A percentile compares a stretch with the other conserved stretches of the same genome.
Conservation (phyloP, 2,329 filamentous ascomycete genomes). For the Penicillium freii region DNA sequence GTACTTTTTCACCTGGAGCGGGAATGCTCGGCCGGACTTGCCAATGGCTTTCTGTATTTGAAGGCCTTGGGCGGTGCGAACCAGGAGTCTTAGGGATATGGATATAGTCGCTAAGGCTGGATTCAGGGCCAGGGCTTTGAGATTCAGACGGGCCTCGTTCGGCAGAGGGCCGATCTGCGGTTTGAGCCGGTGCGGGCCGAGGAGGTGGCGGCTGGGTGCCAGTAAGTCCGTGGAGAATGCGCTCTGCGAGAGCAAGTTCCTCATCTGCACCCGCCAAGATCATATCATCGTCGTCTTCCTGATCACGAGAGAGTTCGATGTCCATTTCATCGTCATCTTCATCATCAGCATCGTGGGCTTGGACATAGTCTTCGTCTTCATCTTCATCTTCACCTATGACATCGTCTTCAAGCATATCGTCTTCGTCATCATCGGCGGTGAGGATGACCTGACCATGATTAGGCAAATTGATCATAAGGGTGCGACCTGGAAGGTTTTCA, state of each 20-base stretch:
- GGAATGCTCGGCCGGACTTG: conserved; percentile 74
- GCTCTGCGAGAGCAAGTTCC: conserved; percentile 71
- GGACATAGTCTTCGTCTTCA: conserved; percentile 48
- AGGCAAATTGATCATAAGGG: conserved; percentile 43
- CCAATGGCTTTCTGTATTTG: conserved; percentile 73
- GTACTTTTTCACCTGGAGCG: conserved; percentile 59
- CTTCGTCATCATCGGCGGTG: conserved; percentile 51
- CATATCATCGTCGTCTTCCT: conserved; percentile 54
- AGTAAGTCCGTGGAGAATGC: conserved; percentile 72
- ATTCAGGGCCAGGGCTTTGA: conserved; percentile 18
- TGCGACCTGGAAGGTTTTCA: conserved; percentile 46
- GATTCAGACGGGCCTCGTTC: conserved; percentile 18
- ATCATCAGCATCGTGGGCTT: conserved; percentile 51
- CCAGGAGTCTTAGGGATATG: conserved; percentile 79
- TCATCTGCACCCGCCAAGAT: conserved; percentile 58
- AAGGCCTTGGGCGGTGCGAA: conserved; percentile 41
- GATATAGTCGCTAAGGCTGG: conserved; percentile 38
- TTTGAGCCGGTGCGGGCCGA: conserved; percentile 35
- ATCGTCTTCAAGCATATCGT: conserved; percentile 34
- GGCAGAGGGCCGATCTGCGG: conserved; percentile 29
- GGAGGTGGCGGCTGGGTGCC: conserved; percentile 65
- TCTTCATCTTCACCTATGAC: conserved; percentile 32
- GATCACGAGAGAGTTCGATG: conserved; percentile 36
- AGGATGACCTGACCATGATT: conserved; percentile 42
- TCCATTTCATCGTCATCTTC: conserved; percentile 45